Conservation (phyloP, 2,329 filamentous ascomycete genomes). For the Thelonectria blattea region DNA sequence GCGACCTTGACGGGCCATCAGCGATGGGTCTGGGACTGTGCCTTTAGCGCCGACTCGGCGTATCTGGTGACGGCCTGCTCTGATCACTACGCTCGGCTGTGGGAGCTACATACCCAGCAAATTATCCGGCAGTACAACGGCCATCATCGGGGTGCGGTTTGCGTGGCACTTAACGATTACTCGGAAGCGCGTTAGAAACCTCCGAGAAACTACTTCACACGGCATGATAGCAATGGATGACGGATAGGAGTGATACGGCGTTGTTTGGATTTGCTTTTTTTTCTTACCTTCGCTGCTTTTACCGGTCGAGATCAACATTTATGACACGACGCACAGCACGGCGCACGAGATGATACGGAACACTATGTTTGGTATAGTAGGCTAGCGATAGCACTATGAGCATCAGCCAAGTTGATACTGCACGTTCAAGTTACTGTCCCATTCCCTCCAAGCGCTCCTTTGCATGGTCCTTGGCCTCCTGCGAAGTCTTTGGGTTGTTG, state of each 20-base stretch:
- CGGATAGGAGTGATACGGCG: constrained; percentile 20
- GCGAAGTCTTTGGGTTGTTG: constrained; percentile 61
- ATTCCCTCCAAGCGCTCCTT: constrained; percentile 54
- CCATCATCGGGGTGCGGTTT: constrained; percentile 89
- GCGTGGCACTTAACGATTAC: constrained; percentile 91
- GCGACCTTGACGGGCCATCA: constrained; percentile 90
- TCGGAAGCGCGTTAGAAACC: constrained; percentile 57
- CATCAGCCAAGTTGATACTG: not conserved
- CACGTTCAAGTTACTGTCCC: not conserved
- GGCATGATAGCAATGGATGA: not conserved
- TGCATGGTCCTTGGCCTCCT: constrained; percentile 61
- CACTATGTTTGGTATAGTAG: too few species aligned
- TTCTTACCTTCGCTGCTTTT: not conserved
- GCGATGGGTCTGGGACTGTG: constrained; percentile 97
- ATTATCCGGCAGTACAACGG: constrained; percentile 96
- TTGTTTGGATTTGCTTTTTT: constrained; percentile 28
- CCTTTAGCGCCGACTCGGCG: constrained; percentile 90
- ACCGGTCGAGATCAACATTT: too few species aligned
- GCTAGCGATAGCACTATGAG: too few species aligned
- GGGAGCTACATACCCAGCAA: constrained; percentile 85
- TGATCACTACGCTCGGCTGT: constrained; percentile 90
- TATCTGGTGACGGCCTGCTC: constrained; percentile 93
- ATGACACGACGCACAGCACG: too few species aligned
- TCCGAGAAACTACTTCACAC: not conserved
- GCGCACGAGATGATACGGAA: too few species aligned